phyloP scores from a whole-genome alignment of 1,284 basidiomycete genomes.

The Jaminaea rosea region DNA sequence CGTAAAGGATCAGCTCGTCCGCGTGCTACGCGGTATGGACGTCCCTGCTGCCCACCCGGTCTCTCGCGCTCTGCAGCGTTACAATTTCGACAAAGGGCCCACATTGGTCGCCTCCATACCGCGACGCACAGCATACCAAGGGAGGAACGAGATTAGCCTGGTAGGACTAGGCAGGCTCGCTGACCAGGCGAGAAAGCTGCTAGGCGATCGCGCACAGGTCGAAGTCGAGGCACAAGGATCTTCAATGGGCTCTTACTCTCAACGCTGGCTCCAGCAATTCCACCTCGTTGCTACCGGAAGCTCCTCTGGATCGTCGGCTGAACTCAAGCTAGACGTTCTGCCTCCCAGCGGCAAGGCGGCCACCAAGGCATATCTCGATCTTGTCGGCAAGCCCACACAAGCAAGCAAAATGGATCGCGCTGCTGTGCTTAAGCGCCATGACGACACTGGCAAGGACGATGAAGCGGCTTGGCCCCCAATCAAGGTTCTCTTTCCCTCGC shows the following conservation, averaged over 20 bases:
- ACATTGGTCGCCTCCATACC: constrained; percentile 4
- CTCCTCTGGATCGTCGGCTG: too few species aligned
- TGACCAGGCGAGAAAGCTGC: neutral
- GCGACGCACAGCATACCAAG: neutral
- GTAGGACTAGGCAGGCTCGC: constrained; percentile 29
- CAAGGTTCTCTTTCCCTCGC: constrained; percentile 35
- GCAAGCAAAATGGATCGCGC: too few species aligned
- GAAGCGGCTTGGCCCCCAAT: constrained; percentile 19
- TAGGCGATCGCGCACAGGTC: constrained; percentile 8
- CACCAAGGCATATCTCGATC: too few species aligned
- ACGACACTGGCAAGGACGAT: too few species aligned
- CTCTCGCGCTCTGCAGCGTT: constrained; percentile 8
- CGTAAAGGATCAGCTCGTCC: constrained; percentile 11
- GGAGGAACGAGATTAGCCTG: constrained; percentile 31
- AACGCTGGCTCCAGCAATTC: constrained; percentile 41
- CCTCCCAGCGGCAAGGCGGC: too few species aligned
- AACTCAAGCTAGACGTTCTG: too few species aligned
- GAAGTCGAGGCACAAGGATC: constrained; percentile 24
- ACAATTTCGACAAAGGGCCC: constrained; percentile 14
- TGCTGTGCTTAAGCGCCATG: too few species aligned
- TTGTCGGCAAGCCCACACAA: too few species aligned
- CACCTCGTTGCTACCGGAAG: constrained; percentile 31
- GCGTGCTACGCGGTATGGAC: constrained; percentile 20
- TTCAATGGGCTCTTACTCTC: constrained; percentile 28
- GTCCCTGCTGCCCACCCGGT: constrained; percentile 24